These are phyloP conservation scores for Boletus rubescentipes DNA, from an alignment of 768 basidiomycete genomes.

Conservation along the genomic window DNA sequence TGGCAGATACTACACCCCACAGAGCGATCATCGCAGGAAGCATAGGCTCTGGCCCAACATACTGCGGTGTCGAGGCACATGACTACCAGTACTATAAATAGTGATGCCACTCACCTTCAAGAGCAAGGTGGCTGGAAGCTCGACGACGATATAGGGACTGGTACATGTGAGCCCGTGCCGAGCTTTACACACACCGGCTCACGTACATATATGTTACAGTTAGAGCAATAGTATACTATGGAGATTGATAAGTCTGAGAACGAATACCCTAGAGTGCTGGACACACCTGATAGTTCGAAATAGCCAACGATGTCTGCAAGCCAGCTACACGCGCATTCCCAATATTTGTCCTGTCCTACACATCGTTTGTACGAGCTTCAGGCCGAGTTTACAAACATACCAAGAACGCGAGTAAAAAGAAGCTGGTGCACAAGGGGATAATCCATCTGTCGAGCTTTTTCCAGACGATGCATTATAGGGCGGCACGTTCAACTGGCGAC, in stretches of 20 bases:
- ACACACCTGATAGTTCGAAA: slow-evolving; percentile 28
- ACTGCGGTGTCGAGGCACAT: background rate
- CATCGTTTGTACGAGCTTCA: background rate
- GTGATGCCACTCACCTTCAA: slow-evolving; percentile 39
- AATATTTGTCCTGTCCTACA: slow-evolving; percentile 44
- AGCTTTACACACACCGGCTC: background rate
- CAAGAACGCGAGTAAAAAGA: slow-evolving; percentile 49
- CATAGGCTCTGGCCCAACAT: background rate
- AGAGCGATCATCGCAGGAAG: background rate
- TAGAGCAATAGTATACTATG: slow-evolving; percentile 35
- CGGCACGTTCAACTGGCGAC: slow-evolving; percentile 4
- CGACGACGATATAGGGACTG: slow-evolving; percentile 43
- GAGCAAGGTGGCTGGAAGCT: slow-evolving; percentile 56
- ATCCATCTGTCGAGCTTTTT: slow-evolving; percentile 48
- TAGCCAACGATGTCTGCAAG: slow-evolving; percentile 46
- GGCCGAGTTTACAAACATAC: slow-evolving; percentile 31
- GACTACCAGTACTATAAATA: background rate
- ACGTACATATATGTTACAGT: slow-evolving; percentile 19
- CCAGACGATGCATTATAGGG: slow-evolving; percentile 42
- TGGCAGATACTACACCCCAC: background rate
- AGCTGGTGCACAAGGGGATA: slow-evolving; percentile 50
- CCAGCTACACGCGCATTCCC: slow-evolving; percentile 65
- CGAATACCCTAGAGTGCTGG: background rate
- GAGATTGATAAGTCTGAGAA: background rate
- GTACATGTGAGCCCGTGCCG: background rate